Evolutionary conservation across 192 early-diverging fungal species (phyloP).

Genomic region (Gonapodya prolifera): DNA sequence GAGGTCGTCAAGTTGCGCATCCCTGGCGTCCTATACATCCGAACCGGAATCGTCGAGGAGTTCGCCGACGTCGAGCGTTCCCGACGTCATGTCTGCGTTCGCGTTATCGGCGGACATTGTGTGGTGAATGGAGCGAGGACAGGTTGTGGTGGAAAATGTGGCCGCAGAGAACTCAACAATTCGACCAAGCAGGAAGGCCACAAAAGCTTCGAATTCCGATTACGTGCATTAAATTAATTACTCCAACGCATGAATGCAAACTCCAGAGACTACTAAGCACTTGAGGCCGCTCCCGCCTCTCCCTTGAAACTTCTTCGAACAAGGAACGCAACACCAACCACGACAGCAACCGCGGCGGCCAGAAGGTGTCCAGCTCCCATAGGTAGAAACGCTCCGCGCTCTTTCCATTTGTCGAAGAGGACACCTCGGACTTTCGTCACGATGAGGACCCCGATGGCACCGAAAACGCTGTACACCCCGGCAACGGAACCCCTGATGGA

Average conservation of each 20-base stretch:
- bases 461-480: slow-evolving; percentile 45
- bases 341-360: neutral
- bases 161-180: too few relatives aligned
- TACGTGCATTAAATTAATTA: too few relatives aligned
- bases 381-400: slow-evolving; percentile 4
- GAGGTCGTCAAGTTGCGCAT: neutral
- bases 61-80: neutral
- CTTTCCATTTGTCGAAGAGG: slow-evolving; percentile 30
- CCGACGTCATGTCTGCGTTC: neutral
- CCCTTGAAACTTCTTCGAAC: neutral
- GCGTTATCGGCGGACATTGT: neutral
- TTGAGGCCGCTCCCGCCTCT: too few relatives aligned
- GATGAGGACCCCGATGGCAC: slow-evolving; percentile 52
- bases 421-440: slow-evolving; percentile 45
- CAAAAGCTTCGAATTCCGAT: too few relatives aligned
- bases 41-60: neutral
- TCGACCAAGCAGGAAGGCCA: too few relatives aligned
- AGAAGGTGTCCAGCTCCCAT: slow-evolving; percentile 5
- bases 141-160: too few relatives aligned
- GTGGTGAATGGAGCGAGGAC: too few relatives aligned
- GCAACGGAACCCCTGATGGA: slow-evolving; percentile 44
- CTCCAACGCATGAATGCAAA: too few relatives aligned
- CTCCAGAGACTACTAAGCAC: too few relatives aligned
- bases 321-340: neutral
- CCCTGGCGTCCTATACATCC: neutral